Evolutionary conservation across 192 early-diverging fungal genomes (phyloP), one percentile per base, ranked within the genome.

Genomic region (Dissophora ornata): DNA sequence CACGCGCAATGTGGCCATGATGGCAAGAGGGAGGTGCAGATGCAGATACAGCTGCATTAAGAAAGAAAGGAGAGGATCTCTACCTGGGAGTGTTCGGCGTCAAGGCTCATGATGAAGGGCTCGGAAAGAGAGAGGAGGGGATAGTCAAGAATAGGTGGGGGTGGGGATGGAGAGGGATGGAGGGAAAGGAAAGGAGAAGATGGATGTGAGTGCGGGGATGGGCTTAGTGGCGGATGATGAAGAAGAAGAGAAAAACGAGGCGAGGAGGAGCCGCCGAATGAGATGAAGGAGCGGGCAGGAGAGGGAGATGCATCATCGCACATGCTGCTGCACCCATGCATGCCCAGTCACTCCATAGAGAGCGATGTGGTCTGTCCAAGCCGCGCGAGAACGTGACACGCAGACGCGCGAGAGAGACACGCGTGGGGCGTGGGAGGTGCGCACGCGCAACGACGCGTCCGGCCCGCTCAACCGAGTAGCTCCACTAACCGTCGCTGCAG

Each of bases 51-150:
- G 26, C 8, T 21, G 22, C 28, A 48, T 48, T 13, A 16, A 15
- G 45, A 46, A 16, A n/a, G 24, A 6, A 6, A 26, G 6, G 42
- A 22, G 8, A 18, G 44, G 24, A 26, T 58, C 30, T 33, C 40
- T 79, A 71, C 69, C 69, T 79, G 68, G 42, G 77, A 34, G 44
- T 54, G 49, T 79, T 79, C 67, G 38, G 69, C 63, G 26, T 79
- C 62, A 41, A 79, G 58, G 67, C 67, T 66, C 77, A 71, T 79
- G 59, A 63, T 69, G 67, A 26, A 41, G 5, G 21, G 34, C 10
- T 42, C 8, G 19, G 24, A n/a, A 24, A 15, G 45, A 28, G 36
- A 53, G 16, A 26, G 38, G 29, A 54, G 34, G 6, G 29, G 33
- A 15, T 44, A 30, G 34, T 10, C 22, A 48, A 60, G 25, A 46